These are phyloP conservation scores for Astrephomene gubernaculifera DNA, from an alignment of 139 green algal genomes.

Conservation along the genomic window DNA sequence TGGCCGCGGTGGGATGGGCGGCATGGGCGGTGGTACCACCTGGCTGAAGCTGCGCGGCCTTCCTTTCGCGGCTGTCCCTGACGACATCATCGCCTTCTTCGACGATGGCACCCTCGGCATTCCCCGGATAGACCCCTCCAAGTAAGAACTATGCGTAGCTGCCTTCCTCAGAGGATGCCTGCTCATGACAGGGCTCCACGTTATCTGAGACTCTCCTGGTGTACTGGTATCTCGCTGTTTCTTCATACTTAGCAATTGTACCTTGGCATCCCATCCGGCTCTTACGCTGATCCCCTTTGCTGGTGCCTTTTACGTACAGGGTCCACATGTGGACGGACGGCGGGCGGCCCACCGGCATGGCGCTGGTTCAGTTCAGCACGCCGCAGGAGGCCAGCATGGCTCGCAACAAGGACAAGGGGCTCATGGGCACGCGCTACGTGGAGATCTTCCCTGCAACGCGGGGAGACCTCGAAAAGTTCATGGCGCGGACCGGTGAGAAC, in stretches of 20 bases:
- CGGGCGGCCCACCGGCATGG: slow-evolving; percentile 78
- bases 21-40: slow-evolving; percentile 45
- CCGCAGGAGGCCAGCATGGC: slow-evolving; percentile 71
- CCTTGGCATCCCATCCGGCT: too few relatives aligned
- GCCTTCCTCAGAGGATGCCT: background rate
- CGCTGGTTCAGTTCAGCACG: slow-evolving; percentile 84
- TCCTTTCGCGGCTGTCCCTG: slow-evolving; percentile 79
- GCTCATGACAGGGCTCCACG: too few relatives aligned
- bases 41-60: slow-evolving; percentile 89
- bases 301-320: too few relatives aligned
- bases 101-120: slow-evolving; percentile 67
- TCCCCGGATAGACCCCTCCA: slow-evolving; percentile 46
- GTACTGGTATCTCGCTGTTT: too few relatives aligned
- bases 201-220: too few relatives aligned
- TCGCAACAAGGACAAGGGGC: slow-evolving; percentile 83
- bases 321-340: slow-evolving; percentile 76
- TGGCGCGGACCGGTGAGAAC: slow-evolving; percentile 38
- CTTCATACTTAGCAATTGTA: too few relatives aligned
- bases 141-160: slow-evolving; percentile 39
- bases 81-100: slow-evolving; percentile 90
- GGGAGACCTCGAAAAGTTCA: slow-evolving; percentile 48
- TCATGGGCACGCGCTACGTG: slow-evolving; percentile 90
- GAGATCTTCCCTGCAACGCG: slow-evolving; percentile 82
- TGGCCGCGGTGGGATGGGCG: background rate
- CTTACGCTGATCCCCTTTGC: too few relatives aligned